Evolutionary conservation across 352 stramenopile species (phyloP).

Genomic region (Globisporangium viniferum): DNA sequence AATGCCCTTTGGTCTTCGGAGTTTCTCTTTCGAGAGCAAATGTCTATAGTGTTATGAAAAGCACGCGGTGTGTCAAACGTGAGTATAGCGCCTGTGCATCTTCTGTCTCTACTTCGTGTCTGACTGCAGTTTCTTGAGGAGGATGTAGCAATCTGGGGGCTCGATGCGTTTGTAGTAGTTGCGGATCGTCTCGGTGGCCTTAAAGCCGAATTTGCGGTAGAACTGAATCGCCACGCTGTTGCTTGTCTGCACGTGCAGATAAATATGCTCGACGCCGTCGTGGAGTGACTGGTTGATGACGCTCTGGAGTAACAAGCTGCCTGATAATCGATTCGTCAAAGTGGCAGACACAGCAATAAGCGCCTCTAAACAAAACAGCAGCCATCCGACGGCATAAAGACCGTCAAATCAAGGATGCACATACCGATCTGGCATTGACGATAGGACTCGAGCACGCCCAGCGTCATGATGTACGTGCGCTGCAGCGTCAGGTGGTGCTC

Average conservation of each 20-base stretch:
- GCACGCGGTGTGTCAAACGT: background rate
- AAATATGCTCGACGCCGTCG: conserved; percentile 55
- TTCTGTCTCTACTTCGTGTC: background rate
- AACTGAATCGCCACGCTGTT: conserved; percentile 91
- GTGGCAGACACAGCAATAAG: conserved; percentile 2
- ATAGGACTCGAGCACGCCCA: conserved; percentile 89
- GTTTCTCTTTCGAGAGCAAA: background rate
- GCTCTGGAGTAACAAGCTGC: conserved; percentile 37
- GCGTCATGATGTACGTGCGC: conserved; percentile 94
- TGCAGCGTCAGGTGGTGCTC: conserved; percentile 20
- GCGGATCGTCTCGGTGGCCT: conserved; percentile 84
- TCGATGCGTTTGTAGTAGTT: conserved; percentile 96
- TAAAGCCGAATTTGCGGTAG: conserved; percentile 88
- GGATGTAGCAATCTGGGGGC: conserved; percentile 91
- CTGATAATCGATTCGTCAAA: conserved; percentile 15
- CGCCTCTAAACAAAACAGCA: background rate
- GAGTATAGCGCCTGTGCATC: too few species aligned
- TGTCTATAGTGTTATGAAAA: background rate
- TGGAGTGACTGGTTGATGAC: conserved; percentile 32
- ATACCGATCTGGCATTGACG: conserved; percentile 75
- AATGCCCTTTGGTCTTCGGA: too few species aligned
- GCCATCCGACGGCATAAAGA: too few species aligned
- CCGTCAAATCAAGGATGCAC: background rate
- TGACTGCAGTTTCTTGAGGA: conserved; percentile 56
- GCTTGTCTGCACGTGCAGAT: conserved; percentile 92